Percentiles rank a stretch among this genome's conserved stretches.
Evolutionary conservation across 495 filamentous ascomycete species (phyloP).

Genomic region (Tetracladium marchalianum): DNA sequence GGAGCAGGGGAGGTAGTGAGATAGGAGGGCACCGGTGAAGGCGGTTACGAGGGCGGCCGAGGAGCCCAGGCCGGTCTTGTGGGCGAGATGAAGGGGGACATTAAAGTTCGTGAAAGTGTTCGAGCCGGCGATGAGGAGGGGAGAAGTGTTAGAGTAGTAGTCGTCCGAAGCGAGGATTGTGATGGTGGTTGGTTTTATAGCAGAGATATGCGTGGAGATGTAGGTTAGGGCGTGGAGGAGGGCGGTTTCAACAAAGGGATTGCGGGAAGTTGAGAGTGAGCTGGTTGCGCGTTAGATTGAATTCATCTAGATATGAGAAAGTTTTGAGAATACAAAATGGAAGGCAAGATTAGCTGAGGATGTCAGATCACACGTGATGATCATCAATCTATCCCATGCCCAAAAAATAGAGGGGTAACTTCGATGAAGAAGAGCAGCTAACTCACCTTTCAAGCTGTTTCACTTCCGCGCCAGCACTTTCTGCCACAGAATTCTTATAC

Average conservation of each 20-base stretch:
- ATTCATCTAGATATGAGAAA: not conserved
- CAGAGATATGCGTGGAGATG: conserved; percentile 42
- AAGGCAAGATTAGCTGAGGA: not conserved
- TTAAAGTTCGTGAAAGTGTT: conserved; percentile 62
- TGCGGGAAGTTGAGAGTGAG: conserved; percentile 25
- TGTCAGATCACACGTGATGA: not conserved
- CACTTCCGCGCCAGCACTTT: conserved; percentile 68
- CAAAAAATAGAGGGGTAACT: not conserved
- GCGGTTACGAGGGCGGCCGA: conserved; percentile 93
- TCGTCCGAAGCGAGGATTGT: conserved; percentile 91
- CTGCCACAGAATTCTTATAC: conserved; percentile 47
- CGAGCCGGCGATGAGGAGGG: conserved; percentile 2
- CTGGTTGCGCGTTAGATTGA: not conserved
- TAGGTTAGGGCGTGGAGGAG: conserved; percentile 84
- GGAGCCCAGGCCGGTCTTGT: conserved; percentile 95
- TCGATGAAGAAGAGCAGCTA: conserved; percentile 4
- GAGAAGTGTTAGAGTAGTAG: conserved; percentile 72
- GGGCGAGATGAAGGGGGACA: conserved; percentile 63
- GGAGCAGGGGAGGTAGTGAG: conserved; percentile 61
- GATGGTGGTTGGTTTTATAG: conserved; percentile 58
- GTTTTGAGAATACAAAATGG: not conserved
- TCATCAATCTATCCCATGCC: not conserved
- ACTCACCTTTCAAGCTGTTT: conserved; percentile 72
- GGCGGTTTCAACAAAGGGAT: conserved; percentile 86
- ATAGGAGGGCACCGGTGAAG: conserved; percentile 70